phyloP scores from a whole-genome alignment of 441 rosid species.

The Flueggea neowawraea region DNA sequence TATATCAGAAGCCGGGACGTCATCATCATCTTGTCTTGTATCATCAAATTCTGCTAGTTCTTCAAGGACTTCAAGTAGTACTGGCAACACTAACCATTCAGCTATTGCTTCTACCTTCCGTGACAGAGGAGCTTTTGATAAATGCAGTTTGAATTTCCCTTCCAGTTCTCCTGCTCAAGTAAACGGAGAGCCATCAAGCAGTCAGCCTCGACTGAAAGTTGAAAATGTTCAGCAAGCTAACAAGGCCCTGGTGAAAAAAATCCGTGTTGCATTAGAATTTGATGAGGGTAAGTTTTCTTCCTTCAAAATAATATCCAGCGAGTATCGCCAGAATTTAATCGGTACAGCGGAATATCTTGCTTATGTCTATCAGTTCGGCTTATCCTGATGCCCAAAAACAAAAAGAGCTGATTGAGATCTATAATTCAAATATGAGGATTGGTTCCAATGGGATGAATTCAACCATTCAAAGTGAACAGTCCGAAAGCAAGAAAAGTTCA shows the following conservation, averaged over 20 bases:
- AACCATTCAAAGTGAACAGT: conserved; percentile 21
- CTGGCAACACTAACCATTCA: conserved; percentile 50
- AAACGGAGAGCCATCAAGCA: conserved; percentile 31
- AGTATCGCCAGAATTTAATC: conserved; percentile 79
- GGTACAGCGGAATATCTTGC: conserved; percentile 58
- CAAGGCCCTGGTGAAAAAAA: conserved; percentile 79
- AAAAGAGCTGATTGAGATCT: conserved; percentile 75
- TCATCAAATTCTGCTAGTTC: conserved; percentile 15
- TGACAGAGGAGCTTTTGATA: conserved; percentile 30
- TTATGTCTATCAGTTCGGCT: conserved; percentile 57
- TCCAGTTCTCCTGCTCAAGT: conserved; percentile 57
- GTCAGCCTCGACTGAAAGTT: conserved; percentile 29
- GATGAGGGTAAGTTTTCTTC: conserved; percentile 66
- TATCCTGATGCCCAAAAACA: conserved; percentile 87
- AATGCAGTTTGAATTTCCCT: conserved; percentile 64
- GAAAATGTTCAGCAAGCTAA: conserved; percentile 78
- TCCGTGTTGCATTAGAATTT: conserved; percentile 60
- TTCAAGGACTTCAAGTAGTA: conserved; percentile 25
- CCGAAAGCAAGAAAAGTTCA: conserved; percentile 29
- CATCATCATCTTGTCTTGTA: conserved; percentile 4
- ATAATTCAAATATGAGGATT: conserved; percentile 42
- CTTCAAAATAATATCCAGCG: conserved; percentile 73
- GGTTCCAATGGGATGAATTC: conserved; percentile 33
- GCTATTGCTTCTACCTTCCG: conserved; percentile 70
- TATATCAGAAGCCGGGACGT: no score